phyloP scores from a whole-genome alignment of 1,139 yeast species.

The Diutina mesorugosa region DNA sequence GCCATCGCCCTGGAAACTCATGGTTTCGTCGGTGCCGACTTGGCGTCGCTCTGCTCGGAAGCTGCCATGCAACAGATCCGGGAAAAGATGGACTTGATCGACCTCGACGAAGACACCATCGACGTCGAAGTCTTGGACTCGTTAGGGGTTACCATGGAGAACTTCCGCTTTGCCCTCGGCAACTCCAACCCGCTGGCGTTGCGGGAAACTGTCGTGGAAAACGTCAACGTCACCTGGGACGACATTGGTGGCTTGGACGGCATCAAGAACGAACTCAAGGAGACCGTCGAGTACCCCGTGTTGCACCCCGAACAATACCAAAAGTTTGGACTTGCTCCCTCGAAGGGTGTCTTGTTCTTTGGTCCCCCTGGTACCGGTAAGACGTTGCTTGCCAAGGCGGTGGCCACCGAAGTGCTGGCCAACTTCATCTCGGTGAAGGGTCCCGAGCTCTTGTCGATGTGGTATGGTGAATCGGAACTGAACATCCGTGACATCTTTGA shows the following conservation, averaged over 20 bases:
- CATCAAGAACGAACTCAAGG: conserved; percentile 92
- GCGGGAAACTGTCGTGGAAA: conserved; percentile 98
- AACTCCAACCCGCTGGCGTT: conserved; percentile 97
- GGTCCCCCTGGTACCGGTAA: conserved; percentile 99
- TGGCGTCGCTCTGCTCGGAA: conserved; percentile 85
- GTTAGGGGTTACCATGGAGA: conserved; percentile 97
- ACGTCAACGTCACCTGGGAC: conserved; percentile 97
- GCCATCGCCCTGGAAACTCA: conserved; percentile 71
- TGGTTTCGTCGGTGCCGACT: conserved; percentile 93
- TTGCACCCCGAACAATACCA: conserved; percentile 97
- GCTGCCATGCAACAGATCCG: conserved; percentile 94
- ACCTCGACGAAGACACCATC: conserved; percentile 92
- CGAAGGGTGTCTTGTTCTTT: conserved; percentile 95
- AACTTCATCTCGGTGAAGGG: conserved; percentile 95
- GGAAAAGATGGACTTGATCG: conserved; percentile 98
- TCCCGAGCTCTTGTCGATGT: conserved; percentile 94
- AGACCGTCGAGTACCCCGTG: conserved; percentile 97
- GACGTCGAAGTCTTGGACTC: conserved; percentile 96
- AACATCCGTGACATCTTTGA: conserved; percentile 95
- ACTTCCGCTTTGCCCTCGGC: conserved; percentile 95
- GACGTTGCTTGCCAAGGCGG: conserved; percentile 93
- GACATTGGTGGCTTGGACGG: conserved; percentile 93
- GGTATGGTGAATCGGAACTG: conserved; percentile 98
- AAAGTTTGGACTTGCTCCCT: conserved; percentile 93
- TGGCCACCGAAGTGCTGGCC: conserved; percentile 95